Evolutionary conservation across 305 asterid genomes (phyloP).

Genomic region (Solanum hybrid): DNA sequence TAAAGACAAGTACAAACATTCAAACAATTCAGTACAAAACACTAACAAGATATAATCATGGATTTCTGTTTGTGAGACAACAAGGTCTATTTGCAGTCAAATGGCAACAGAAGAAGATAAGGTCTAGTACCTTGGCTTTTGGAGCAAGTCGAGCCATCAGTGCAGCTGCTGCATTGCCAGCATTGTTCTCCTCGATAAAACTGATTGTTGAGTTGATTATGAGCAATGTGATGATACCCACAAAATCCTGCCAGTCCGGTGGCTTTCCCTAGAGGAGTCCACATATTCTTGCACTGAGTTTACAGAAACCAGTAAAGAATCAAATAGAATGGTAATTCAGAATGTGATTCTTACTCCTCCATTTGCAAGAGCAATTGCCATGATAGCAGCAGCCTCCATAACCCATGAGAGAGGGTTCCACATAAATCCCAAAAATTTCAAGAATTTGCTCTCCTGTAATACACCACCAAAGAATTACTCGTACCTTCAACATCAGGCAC

Average conservation of each 20-base stretch:
- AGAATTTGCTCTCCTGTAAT: conserved; percentile 77
- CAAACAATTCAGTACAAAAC: not conserved
- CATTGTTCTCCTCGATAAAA: conserved; percentile 95
- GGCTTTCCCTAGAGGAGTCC: conserved; percentile 72
- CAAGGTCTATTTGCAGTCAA: not conserved
- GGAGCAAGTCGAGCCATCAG: conserved; percentile 99
- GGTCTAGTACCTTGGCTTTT: conserved; percentile 62
- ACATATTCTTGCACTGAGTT: not conserved
- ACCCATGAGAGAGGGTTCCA: conserved; percentile 99
- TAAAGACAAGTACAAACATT: not conserved
- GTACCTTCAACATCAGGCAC: not conserved
- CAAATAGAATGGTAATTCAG: not conserved
- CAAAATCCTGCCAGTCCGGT: conserved; percentile 99
- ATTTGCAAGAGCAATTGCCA: conserved; percentile 99
- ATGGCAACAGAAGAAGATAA: not conserved
- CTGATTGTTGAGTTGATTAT: conserved; percentile 93
- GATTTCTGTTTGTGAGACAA: not conserved
- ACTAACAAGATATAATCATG: not conserved
- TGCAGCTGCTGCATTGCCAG: conserved; percentile 99
- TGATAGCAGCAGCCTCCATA: conserved; percentile 99
- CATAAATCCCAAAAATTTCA: conserved; percentile 95
- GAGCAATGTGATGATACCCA: conserved; percentile 88
- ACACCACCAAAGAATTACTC: not conserved
- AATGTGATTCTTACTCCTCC: conserved; percentile 74
- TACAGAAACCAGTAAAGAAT: not conserved